Evolutionary conservation across 2,329 filamentous ascomycete genomes (phyloP), one percentile per base, ranked within the genome.

Genomic region (Aspergillus sojae): DNA sequence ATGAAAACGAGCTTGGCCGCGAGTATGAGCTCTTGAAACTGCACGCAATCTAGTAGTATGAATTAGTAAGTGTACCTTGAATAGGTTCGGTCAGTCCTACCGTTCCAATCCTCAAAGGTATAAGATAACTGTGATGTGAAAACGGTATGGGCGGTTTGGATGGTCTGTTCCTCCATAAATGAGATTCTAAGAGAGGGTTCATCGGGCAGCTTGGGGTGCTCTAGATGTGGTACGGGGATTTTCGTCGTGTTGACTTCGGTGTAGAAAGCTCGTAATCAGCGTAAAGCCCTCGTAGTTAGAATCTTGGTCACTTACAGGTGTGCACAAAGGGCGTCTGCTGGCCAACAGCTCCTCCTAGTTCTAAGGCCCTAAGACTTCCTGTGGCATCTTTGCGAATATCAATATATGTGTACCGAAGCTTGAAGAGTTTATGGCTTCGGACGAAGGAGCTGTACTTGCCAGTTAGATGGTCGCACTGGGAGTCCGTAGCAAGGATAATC

Each of bases 111-210:
- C 39, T 80, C 78, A 60, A 81, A 81, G n/a, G 71, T 77, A 64
- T 80, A 81, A 14, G 76, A 75, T 23, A 80, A 67, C 60, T 80
- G 77, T 7, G 78, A 78, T 58, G 72, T 74, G 58, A 81, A 81
- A 11, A 79, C 68, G 1, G 75, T 76, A 23, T 74, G 67, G 3
- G 70, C 75, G 5, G 75, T 75, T 46, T 80, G 79, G 0, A 81
- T 72, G n/a, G 77, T 80, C 63, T 81, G 79, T 32, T 80, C 76
- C 26, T 80, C 79, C 21, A 81, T 71, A 58, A 81, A 81, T 2
- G 78, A 79, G 10, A 81, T 71, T 30, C 78, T 74, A 5, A 78
- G 73, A 4, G 78, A 75, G 21, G 68, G 71, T 34, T 77, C 73
- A 19, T 70, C 67, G 12, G 70, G 70, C 16, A 75, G 70, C 63